A percentile compares a stretch with the other conserved stretches of the same genome.
phyloP scores from a whole-genome alignment of 306 rosid genomes.

The Dalbergia cochinchinensis region DNA sequence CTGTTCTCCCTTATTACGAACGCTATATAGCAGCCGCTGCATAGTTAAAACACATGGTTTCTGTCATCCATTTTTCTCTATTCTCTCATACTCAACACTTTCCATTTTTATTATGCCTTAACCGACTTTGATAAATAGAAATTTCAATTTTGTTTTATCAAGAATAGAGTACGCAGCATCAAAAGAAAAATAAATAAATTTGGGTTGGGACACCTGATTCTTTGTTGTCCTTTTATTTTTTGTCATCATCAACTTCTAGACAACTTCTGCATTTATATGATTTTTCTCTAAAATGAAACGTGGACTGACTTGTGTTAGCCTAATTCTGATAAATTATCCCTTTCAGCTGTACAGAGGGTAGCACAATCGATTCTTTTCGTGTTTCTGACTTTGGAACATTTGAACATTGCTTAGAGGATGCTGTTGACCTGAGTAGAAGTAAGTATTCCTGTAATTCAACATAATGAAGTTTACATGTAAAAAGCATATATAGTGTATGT shows the following conservation, averaged over 20 bases:
- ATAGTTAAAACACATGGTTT: no score
- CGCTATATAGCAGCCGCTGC: no score
- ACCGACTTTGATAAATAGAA: no score
- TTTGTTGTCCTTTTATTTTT: conserved; percentile 8
- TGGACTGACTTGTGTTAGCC: background rate
- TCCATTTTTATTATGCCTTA: no score
- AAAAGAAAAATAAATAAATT: conserved; percentile 6
- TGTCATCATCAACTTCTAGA: background rate
- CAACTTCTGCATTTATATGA: conserved; percentile 15
- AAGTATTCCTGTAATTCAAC: conserved; percentile 39
- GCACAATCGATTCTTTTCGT: conserved; percentile 50
- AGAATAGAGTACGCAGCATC: background rate
- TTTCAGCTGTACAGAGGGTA: conserved; percentile 58
- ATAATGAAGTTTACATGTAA: conserved; percentile 31
- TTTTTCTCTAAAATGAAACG: conserved; percentile 24
- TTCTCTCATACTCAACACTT: no score
- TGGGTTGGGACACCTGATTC: conserved; percentile 23
- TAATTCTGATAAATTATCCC: conserved; percentile 16
- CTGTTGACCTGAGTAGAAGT: conserved; percentile 58
- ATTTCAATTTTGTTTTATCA: no score
- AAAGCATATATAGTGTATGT: background rate
- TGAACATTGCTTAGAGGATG: conserved; percentile 52
- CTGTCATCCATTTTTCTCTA: no score
- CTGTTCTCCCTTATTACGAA: no score
- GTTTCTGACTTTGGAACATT: conserved; percentile 60